Percentiles rank a stretch among this genome's conserved stretches.
These are phyloP conservation scores for Cytospora mali DNA, from an alignment of 2,329 filamentous ascomycete species.

Conservation along the genomic window DNA sequence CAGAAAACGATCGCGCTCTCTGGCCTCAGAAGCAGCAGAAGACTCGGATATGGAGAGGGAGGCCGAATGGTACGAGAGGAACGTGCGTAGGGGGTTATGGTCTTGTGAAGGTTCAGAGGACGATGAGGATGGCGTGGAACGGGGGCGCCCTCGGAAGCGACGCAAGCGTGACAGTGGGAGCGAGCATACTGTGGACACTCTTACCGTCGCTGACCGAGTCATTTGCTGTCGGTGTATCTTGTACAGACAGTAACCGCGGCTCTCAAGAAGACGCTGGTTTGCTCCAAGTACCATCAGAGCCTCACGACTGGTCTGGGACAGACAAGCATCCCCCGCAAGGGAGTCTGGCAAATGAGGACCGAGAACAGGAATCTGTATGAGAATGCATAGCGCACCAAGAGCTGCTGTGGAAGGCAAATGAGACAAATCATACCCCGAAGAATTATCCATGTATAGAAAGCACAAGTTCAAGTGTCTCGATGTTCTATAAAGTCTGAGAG, in stretches of 20 bases:
- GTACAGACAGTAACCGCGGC: no score
- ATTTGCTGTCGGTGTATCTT: background rate
- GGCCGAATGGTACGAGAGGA: background rate
- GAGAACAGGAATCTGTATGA: no score
- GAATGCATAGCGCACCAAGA: background rate
- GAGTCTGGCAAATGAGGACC: background rate
- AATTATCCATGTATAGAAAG: slow-evolving; percentile 5
- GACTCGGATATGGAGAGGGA: no score
- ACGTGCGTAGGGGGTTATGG: background rate
- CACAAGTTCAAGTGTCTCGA: background rate
- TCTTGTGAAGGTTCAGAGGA: background rate
- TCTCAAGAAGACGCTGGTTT: no score
- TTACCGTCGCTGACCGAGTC: slow-evolving; percentile 1
- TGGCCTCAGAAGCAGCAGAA: background rate
- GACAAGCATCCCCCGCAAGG: no score
- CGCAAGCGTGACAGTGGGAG: background rate
- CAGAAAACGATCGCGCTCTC: background rate
- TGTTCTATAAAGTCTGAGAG: background rate
- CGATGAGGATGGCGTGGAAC: no score
- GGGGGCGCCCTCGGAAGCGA: background rate
- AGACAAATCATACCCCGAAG: background rate
- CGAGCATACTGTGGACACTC: slow-evolving; percentile 2
- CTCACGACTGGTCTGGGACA: no score
- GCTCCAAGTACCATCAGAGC: no score
- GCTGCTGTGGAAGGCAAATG: background rate